These are phyloP conservation scores for Cryptococcus floricola DNA, from an alignment of 1,284 basidiomycete species.

Conservation along the genomic window DNA sequence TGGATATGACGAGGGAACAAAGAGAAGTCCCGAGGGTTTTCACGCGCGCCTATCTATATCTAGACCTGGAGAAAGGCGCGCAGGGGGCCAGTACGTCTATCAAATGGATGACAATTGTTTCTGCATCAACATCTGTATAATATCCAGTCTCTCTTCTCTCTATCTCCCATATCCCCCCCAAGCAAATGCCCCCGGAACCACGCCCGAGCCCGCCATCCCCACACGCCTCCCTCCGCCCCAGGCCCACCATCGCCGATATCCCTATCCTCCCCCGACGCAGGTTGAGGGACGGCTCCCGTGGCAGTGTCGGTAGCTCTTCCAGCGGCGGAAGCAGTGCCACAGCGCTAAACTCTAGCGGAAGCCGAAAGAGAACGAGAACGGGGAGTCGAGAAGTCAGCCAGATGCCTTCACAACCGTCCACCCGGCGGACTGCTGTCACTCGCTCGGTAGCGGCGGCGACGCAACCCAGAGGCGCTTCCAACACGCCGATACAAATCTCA, in stretches of 20 bases:
- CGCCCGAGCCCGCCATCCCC: constrained; percentile 12
- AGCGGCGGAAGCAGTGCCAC: neutral
- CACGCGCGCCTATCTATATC: neutral
- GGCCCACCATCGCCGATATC: constrained; percentile 31
- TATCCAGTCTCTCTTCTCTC: too few species aligned
- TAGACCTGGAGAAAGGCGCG: neutral
- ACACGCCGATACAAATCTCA: neutral
- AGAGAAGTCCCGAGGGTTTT: neutral
- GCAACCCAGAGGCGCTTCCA: too few species aligned
- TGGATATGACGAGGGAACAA: neutral
- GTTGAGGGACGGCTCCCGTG: constrained; percentile 21
- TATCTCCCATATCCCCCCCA: neutral
- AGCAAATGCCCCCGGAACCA: constrained; percentile 5
- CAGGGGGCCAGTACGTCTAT: neutral
- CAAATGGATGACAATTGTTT: neutral
- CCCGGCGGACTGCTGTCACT: too few species aligned
- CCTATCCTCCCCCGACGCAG: constrained; percentile 26
- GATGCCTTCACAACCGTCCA: too few species aligned
- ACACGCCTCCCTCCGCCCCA: constrained; percentile 10
- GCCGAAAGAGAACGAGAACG: neutral
- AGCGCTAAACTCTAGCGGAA: neutral
- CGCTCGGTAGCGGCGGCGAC: too few species aligned
- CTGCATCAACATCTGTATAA: neutral
- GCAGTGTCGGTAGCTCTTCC: neutral
- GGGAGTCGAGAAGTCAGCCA: neutral